These are phyloP conservation scores for Diddensiella santjacobensis DNA, from an alignment of 805 yeast genomes.

Conservation along the genomic window DNA sequence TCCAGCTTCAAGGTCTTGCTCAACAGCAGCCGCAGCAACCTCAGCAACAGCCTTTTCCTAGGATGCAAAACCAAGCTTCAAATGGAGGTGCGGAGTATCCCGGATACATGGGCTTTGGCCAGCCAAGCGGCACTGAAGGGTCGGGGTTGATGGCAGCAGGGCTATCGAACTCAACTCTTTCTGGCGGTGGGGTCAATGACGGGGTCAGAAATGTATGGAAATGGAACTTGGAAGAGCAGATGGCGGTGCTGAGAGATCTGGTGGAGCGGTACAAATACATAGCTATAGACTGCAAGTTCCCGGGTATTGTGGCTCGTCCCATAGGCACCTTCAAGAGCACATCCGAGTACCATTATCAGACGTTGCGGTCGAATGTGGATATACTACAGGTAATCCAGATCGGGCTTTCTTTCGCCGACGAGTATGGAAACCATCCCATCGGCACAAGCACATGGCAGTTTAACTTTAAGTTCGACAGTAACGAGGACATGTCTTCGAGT, in stretches of 20 bases:
- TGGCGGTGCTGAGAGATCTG: conserved; percentile 37
- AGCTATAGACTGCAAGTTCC: conserved; percentile 82
- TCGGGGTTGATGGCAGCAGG: not conserved
- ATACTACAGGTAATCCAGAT: conserved; percentile 80
- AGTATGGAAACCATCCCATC: conserved; percentile 65
- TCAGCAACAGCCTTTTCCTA: conserved; percentile 1
- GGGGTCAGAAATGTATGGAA: conserved; percentile 39
- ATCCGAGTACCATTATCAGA: conserved; percentile 92
- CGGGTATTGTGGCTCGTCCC: conserved; percentile 94
- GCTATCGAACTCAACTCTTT: too few relatives aligned
- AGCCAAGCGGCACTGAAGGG: not conserved
- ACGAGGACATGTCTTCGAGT: conserved; percentile 74
- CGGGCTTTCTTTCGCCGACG: conserved; percentile 71
- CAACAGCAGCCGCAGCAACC: conserved; percentile 19
- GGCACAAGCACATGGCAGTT: conserved; percentile 90
- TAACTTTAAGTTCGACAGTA: conserved; percentile 78
- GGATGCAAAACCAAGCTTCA: conserved; percentile 15
- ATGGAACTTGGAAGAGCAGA: conserved; percentile 39
- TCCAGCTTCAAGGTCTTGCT: conserved; percentile 12
- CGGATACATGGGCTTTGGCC: not conserved
- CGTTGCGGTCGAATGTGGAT: conserved; percentile 88
- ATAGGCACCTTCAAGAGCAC: conserved; percentile 88
- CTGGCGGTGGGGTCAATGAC: conserved; percentile 19
- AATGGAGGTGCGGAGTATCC: conserved; percentile 15
- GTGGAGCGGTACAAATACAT: conserved; percentile 37